These are phyloP conservation scores for Zygosaccharomyces pseudorouxii DNA, from an alignment of 805 yeast genomes.

Conservation along the genomic window DNA sequence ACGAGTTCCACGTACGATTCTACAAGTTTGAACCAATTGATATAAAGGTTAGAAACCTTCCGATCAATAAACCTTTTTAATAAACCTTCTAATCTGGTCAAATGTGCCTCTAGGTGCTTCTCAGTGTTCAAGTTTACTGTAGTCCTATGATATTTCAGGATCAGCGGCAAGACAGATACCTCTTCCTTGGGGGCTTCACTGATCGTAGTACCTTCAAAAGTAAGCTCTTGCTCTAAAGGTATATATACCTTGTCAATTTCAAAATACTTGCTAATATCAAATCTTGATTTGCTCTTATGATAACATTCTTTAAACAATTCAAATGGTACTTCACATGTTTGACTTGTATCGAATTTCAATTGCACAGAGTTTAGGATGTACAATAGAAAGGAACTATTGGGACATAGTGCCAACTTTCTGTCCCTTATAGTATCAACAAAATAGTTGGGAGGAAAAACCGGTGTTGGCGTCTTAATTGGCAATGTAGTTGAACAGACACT, in stretches of 20 bases:
- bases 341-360: constrained; percentile 1
- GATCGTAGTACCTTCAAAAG: constrained; percentile 12
- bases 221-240: constrained; percentile 9
- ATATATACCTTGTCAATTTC: background rate
- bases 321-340: constrained; percentile 6
- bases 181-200: constrained; percentile 4
- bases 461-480: background rate
- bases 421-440: constrained; percentile 12
- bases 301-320: constrained; percentile 14
- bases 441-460: constrained; percentile 13
- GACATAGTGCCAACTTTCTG: constrained; percentile 9
- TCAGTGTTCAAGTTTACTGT: constrained; percentile 6
- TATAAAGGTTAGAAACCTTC: constrained; percentile 9
- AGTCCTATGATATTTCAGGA: constrained; percentile 8
- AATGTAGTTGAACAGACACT: background rate
- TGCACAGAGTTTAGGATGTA: constrained; percentile 11
- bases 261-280: constrained; percentile 9
- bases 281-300: constrained; percentile 5
- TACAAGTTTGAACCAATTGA: constrained; percentile 15
- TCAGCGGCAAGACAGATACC: constrained; percentile 13
- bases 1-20: constrained; percentile 18
- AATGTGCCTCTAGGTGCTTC: constrained; percentile 11
- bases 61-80: constrained; percentile 10
- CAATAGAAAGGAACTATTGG: constrained; percentile 13
- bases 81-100: constrained; percentile 10